Evolutionary conservation across 2,329 filamentous ascomycete species (phyloP).

Genomic region (Geosmithia putterillii): DNA sequence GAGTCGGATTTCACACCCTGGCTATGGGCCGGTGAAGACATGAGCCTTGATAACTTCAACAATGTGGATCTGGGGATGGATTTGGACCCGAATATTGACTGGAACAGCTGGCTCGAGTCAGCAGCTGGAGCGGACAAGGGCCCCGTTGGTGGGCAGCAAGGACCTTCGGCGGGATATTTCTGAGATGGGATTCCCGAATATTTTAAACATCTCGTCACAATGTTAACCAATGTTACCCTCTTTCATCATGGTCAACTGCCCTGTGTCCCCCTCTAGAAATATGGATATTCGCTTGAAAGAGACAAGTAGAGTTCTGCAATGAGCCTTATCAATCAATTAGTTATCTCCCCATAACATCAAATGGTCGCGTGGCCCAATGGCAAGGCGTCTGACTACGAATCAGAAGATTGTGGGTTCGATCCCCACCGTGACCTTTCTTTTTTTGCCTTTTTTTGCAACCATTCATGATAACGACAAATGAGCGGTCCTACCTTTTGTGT

Average conservation of each 20-base stretch:
- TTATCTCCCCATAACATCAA: too few species aligned
- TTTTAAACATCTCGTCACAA: too few species aligned
- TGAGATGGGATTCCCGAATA: too few species aligned
- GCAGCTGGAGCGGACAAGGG: constrained; percentile 16
- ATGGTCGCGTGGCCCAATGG: constrained; percentile 3
- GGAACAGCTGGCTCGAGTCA: constrained; percentile 22
- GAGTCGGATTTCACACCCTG: constrained; percentile 13
- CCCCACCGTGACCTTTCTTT: constrained; percentile 1
- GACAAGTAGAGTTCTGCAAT: too few species aligned
- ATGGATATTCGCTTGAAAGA: too few species aligned
- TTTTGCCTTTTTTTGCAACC: background rate
- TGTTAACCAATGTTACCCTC: too few species aligned
- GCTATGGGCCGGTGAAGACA: constrained; percentile 18
- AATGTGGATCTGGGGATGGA: constrained; percentile 15
- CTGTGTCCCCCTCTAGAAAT: too few species aligned
- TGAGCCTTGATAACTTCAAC: constrained; percentile 10
- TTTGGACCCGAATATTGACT: constrained; percentile 17
- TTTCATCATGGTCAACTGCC: too few species aligned
- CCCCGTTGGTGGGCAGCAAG: background rate
- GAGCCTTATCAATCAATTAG: too few species aligned
- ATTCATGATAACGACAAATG: too few species aligned
- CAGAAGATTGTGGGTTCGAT: constrained; percentile 4
- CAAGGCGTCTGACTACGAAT: constrained; percentile 4
- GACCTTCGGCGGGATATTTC: background rate
- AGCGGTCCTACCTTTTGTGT: too few species aligned